A percentile compares a stretch with the other conserved stretches of the same genome.
Conservation (phyloP, 2,329 filamentous ascomycete genomes). For the Didymella pinodella region DNA sequence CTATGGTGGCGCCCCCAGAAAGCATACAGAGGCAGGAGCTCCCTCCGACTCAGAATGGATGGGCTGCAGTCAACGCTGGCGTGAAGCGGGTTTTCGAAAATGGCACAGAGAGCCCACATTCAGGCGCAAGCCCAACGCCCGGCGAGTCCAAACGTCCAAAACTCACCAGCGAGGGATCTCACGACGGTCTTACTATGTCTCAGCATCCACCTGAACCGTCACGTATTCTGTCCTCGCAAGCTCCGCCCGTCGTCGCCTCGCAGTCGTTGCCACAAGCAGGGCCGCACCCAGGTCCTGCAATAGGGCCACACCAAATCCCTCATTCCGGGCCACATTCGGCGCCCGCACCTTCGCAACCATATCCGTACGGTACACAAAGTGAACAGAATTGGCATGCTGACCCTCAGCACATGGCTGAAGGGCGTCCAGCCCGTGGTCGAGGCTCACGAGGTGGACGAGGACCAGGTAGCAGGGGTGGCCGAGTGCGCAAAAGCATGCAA, state of each 20-base stretch:
- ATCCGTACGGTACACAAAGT: slow-evolving; percentile 43
- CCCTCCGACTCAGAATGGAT: slow-evolving; percentile 42
- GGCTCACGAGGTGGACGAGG: slow-evolving; percentile 50
- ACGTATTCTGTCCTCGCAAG: slow-evolving; percentile 39
- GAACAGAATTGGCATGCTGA: slow-evolving; percentile 47
- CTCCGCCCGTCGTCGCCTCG: slow-evolving; percentile 38
- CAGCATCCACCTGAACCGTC: slow-evolving; percentile 26
- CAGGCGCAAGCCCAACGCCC: slow-evolving; percentile 31
- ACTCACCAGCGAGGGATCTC: slow-evolving; percentile 41
- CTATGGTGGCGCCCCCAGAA: slow-evolving; percentile 26
- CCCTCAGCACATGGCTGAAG: slow-evolving; percentile 40
- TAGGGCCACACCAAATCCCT: slow-evolving; percentile 24
- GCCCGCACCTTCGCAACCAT: slow-evolving; percentile 28
- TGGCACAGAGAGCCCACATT: slow-evolving; percentile 45
- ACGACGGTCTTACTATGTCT: slow-evolving; percentile 1
- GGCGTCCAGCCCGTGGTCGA: slow-evolving; percentile 45
- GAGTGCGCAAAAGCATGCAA: slow-evolving; percentile 51
- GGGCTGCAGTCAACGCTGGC: slow-evolving; percentile 55
- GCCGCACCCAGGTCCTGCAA: slow-evolving; percentile 22
- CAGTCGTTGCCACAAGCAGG: slow-evolving; percentile 35
- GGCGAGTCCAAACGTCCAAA: slow-evolving; percentile 57
- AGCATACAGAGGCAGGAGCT: slow-evolving; percentile 31
- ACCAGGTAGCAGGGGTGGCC: slow-evolving; percentile 49
- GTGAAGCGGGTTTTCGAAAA: slow-evolving; percentile 51
- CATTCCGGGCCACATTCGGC: slow-evolving; percentile 39